phyloP scores from a whole-genome alignment of 108 stramenopile genomes.

The Nitzschia sp. region DNA sequence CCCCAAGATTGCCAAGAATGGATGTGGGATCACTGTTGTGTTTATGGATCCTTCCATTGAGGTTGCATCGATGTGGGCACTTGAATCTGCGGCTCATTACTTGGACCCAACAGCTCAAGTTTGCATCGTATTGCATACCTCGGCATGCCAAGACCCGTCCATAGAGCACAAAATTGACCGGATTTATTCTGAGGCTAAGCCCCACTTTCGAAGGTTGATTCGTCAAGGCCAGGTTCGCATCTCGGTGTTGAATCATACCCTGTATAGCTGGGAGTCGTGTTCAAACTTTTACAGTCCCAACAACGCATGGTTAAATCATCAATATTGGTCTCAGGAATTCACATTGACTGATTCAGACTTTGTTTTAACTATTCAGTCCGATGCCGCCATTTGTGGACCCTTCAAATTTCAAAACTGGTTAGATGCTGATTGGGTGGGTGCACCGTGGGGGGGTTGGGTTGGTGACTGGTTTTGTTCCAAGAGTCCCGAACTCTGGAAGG shows the following conservation, averaged over 20 bases:
- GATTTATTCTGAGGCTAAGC: neutral
- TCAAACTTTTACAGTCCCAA: constrained; percentile 27
- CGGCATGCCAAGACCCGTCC: neutral
- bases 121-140: constrained; percentile 16
- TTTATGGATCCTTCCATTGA: constrained; percentile 6
- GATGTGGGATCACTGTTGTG: constrained; percentile 3
- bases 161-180: neutral
- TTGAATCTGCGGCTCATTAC: constrained; percentile 17
- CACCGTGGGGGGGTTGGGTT: constrained; percentile 6
- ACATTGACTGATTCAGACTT: neutral
- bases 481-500: constrained; percentile 12
- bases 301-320: constrained; percentile 1
- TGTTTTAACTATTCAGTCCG: constrained; percentile 17
- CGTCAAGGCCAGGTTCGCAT: constrained; percentile 15
- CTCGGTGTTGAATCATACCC: constrained; percentile 3
- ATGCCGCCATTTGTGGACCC: constrained; percentile 20
- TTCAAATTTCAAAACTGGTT: constrained; percentile 4
- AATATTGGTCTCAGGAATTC: constrained; percentile 24
- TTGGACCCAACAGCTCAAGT: neutral
- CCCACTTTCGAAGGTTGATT: constrained; percentile 7
- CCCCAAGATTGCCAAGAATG: neutral
- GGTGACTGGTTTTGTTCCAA: neutral
- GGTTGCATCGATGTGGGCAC: constrained; percentile 2
- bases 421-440: constrained; percentile 15
- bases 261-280: constrained; percentile 16